Evolutionary conservation across 441 rosid species (phyloP).

Genomic region (Corymbia citriodora): DNA sequence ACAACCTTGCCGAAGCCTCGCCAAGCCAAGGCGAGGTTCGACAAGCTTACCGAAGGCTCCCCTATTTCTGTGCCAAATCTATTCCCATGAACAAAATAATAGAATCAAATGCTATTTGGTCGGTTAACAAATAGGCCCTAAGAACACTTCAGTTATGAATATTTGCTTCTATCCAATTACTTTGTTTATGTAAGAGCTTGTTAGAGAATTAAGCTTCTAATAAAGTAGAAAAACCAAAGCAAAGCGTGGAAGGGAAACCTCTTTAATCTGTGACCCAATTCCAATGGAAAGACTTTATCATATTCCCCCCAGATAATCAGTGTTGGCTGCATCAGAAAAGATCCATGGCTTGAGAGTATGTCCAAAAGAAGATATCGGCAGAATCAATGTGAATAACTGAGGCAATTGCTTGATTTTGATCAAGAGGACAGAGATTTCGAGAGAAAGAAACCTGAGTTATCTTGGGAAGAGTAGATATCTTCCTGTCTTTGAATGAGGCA

Average conservation of each 20-base stretch:
- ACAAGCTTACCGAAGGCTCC: no score
- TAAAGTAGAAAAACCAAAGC: neutral
- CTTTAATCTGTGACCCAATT: constrained; percentile 45
- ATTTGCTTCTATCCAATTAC: neutral
- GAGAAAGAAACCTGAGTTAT: neutral
- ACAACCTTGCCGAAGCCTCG: no score
- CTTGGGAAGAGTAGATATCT: neutral
- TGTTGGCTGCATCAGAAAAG: neutral
- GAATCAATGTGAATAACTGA: no score
- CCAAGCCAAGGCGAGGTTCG: no score
- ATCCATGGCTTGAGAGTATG: neutral
- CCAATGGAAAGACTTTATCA: constrained; percentile 65
- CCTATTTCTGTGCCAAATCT: no score
- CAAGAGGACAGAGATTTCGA: neutral
- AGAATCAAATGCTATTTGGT: no score
- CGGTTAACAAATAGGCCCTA: no score
- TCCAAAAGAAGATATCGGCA: neutral
- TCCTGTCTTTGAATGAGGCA: neutral
- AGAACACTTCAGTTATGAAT: neutral
- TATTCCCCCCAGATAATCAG: constrained; percentile 59
- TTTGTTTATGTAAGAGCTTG: neutral
- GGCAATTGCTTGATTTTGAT: neutral
- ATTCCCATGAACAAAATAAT: no score
- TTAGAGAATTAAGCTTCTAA: neutral
- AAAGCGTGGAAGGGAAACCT: neutral